Base-by-base conservation (phyloP, 2,329 filamentous ascomycete species). In the Aspergillus vadensis region DNA sequence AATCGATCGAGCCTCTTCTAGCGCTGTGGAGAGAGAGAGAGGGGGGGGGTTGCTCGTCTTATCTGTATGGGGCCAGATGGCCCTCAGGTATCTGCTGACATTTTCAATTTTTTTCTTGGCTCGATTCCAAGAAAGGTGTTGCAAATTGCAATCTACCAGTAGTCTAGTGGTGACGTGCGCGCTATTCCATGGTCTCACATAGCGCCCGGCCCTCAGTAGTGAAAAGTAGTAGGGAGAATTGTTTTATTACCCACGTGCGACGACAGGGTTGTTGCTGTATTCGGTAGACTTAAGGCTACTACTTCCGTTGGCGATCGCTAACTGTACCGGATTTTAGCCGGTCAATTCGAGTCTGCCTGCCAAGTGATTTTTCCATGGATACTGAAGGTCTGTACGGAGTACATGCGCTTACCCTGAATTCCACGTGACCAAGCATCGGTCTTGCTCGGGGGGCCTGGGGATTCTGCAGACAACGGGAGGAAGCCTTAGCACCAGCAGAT, bases 401-500 rank as follows among this genome's bases (percentile, higher is more conserved):
- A 12, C 25, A 7, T 27, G 25, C 25, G 3, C 6, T n/a, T 27
- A 50, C 47, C 25, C 53, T 39, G 5, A n/a, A 47, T 39, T 19
- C 25, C 53, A 30, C 21, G n/a, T 47, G 53, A 55, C 44, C 30
- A 9, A 41, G 23, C 32, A 17, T 12, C 27, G 19, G 25, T 25
- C 19, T 30, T 55, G 8, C 23, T 55, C 39, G 23, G 53, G 27
- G 25, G 25, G 41, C 53, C 53, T 47, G 27, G 32, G 15, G 17
- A 15, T 12, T 32, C 39, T 55, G 53, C 41, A 55, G 53, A n/a
- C 41, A 17, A 55, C 53, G 53, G 53, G 27, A 55, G 53, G 53
- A 55, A 55, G 53, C 44, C 53, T 55, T 47, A 55, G 53, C 52
- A 55, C 21, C n/a, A 36, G 32, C 36, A 39, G 52, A 58, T 12